A percentile compares a stretch with the other conserved stretches of the same genome.
These are phyloP conservation scores for Aspergillus candidus DNA, from an alignment of 2,329 filamentous ascomycete genomes.

Conservation along the genomic window DNA sequence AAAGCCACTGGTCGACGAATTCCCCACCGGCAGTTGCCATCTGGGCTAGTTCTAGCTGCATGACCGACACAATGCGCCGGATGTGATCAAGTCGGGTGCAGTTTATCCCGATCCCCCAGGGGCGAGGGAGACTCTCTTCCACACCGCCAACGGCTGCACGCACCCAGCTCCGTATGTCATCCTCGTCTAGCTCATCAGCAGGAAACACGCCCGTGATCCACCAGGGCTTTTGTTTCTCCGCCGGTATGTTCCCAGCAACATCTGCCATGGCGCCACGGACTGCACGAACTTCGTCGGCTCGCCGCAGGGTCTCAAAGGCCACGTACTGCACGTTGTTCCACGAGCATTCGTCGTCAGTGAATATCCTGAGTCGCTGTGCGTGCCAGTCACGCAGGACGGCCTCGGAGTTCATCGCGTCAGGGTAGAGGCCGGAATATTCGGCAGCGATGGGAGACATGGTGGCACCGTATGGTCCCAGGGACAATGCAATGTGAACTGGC, in stretches of 20 bases:
- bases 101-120: slow-evolving; percentile 63
- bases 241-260: slow-evolving; percentile 8
- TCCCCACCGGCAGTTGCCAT: slow-evolving; percentile 18
- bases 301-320: slow-evolving; percentile 61
- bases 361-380: slow-evolving; percentile 47
- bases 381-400: slow-evolving; percentile 53
- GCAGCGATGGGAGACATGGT: slow-evolving; percentile 57
- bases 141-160: slow-evolving; percentile 48
- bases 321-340: slow-evolving; percentile 46
- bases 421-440: slow-evolving; percentile 60
- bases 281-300: slow-evolving; percentile 56
- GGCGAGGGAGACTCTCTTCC: slow-evolving; percentile 35
- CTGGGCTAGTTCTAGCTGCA: slow-evolving; percentile 33
- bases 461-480: slow-evolving; percentile 62
- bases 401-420: slow-evolving; percentile 41
- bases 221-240: slow-evolving; percentile 35
- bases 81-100: slow-evolving; percentile 44
- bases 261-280: slow-evolving; percentile 44
- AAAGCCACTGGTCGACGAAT: slow-evolving; percentile 19
- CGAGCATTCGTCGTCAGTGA: slow-evolving; percentile 35
- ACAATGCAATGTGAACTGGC: slow-evolving; percentile 43
- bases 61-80: slow-evolving; percentile 17
- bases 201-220: slow-evolving; percentile 63
- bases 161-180: slow-evolving; percentile 36
- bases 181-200: slow-evolving; percentile 36